Evolutionary conservation across 2,329 filamentous ascomycete genomes (phyloP).

Genomic region (Aplosporella prunicola): DNA sequence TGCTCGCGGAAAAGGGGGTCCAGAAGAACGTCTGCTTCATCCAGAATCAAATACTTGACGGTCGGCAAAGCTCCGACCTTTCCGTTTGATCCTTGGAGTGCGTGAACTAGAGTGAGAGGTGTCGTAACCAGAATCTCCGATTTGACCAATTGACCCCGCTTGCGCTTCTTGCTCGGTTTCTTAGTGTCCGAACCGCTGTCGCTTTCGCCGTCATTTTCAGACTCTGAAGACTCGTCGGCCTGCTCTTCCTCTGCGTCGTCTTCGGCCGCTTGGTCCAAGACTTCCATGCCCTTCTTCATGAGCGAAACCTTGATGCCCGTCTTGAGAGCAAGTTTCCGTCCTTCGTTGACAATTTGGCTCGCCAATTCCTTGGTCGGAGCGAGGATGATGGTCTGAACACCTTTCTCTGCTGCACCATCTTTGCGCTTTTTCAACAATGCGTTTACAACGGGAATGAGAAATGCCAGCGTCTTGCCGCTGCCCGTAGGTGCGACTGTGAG

Average conservation of each 20-base stretch:
- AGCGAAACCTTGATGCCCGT: constrained; percentile 71
- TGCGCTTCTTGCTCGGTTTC: constrained; percentile 23
- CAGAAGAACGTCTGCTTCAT: constrained; percentile 91
- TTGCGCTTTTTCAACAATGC: constrained; percentile 42
- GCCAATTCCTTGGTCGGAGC: constrained; percentile 44
- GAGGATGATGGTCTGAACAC: constrained; percentile 32
- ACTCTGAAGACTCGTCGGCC: constrained; percentile 14
- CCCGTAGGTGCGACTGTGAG: constrained; percentile 87
- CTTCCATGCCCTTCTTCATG: constrained; percentile 76
- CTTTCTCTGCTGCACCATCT: constrained; percentile 3
- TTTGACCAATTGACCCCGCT: constrained; percentile 49
- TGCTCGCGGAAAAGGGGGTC: constrained; percentile 86
- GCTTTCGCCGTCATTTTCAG: constrained; percentile 29
- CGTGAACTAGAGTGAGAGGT: constrained; percentile 67
- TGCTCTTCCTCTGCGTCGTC: constrained; percentile 34
- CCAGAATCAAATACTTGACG: constrained; percentile 68
- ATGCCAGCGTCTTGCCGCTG: constrained; percentile 92
- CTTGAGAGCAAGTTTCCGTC: constrained; percentile 65
- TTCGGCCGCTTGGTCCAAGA: constrained; percentile 31
- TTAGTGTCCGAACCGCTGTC: constrained; percentile 30
- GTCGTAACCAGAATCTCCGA: constrained; percentile 75
- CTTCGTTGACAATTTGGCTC: constrained; percentile 53
- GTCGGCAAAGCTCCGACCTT: constrained; percentile 48
- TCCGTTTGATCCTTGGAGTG: constrained; percentile 45
- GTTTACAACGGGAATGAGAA: constrained; percentile 79